Base-by-base conservation (phyloP, 768 basidiomycete genomes). In the Suillus clintonianus region DNA sequence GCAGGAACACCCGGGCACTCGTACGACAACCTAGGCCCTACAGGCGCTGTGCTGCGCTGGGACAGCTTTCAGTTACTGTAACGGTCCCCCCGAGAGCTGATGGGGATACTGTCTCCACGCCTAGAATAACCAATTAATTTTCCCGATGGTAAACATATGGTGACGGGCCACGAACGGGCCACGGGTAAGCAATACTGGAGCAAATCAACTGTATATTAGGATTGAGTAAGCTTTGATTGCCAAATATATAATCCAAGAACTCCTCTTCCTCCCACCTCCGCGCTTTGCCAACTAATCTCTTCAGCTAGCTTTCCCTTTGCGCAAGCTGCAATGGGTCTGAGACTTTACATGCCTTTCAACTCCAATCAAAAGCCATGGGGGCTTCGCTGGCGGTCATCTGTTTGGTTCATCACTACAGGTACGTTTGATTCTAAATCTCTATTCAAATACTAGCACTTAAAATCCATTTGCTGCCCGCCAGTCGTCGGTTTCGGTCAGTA, bases 311-410 rank as follows among this genome's bases (percentile, higher is more conserved):
- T 60, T 55, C 34, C 15, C 55, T n/a, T 47, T n/a, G 5, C 22
- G 56, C 6, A 50, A 19, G 17, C 17, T 57, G 39, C 17, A 57
- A 19, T 57, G 39, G 39, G n/a, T n/a, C n/a, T n/a, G n/a, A n/a
- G 39, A 11, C 27, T 41, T 30, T 30, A 24, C 39, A 27, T 13
- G 56, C 22, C 19, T 0, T 17, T 15, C 48, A 15, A 27, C 34
- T 45, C 65, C 24, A 15, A 57, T 4, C 5, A 34, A 14, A 69
- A 61, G 61, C 85, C 83, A 30, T 73, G 78, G 67, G 86, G 85
- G 1, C 73, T 87, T 56, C 69, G 74, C 65, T 89, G 86, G 86
- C 80, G 88, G 24, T 83, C 85, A 0, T 88, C 87, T 0, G 79
- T 83, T 48, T 81, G 82, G 81, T 85, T 85, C 66, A 72, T 83